Percentiles rank a stretch among this genome's conserved stretches.
Evolutionary conservation across 2,329 filamentous ascomycete genomes (phyloP).

Genomic region (Paecilomyces variotii): DNA sequence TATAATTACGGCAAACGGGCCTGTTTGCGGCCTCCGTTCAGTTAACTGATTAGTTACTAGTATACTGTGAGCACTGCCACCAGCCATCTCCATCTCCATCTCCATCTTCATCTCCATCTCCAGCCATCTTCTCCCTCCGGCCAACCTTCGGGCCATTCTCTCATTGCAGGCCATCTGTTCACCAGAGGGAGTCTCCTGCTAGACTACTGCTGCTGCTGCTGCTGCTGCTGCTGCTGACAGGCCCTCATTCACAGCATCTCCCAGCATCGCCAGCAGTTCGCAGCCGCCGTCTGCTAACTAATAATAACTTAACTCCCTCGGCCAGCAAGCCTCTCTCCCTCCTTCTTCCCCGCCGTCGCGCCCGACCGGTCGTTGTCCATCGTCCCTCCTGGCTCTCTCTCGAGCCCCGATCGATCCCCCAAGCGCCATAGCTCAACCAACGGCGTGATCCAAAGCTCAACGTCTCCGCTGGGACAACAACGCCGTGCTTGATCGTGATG

Average conservation of each 20-base stretch:
- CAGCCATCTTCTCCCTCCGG: no score
- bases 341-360: neutral
- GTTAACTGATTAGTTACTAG: neutral
- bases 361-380: neutral
- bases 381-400: neutral
- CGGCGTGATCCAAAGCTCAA: constrained; percentile 9
- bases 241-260: neutral
- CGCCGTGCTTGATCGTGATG: constrained; percentile 24
- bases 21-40: neutral
- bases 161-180: neutral
- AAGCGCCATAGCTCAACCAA: constrained; percentile 8
- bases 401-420: neutral
- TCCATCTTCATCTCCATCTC: neutral
- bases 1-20: neutral
- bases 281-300: neutral
- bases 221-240: neutral
- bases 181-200: neutral
- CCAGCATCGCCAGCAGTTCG: neutral
- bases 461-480: neutral
- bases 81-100: neutral
- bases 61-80: neutral
- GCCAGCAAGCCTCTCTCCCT: neutral
- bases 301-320: neutral
- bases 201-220: no score
- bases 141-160: no score